Base-by-base conservation (phyloP, 768 basidiomycete species). In the Galerina sulciceps region DNA sequence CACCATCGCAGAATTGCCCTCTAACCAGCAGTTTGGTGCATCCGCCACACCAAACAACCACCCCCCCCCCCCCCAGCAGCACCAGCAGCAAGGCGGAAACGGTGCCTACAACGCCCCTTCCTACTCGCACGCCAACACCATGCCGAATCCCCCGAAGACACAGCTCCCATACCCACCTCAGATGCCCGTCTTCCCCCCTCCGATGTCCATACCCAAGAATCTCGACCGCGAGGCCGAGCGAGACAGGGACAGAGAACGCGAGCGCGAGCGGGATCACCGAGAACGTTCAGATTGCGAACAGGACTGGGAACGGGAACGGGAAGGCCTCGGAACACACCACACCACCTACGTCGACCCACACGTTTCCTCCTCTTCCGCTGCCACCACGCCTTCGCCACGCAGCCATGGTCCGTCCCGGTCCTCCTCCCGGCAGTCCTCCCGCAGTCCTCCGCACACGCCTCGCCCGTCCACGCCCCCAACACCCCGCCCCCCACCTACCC, bases 1-100 rank as follows among this genome's bases (percentile, higher is more conserved):
- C 58, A 73, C 77, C n/a, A 80, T 81, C 41, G 75, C 71, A 4
- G 79, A 81, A 67, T 53, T 69, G 11, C 48, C 59, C 23, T 26
- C 59, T 11, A 43, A 15, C 41, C 35, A 34, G 15, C 22, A 56
- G 14, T 14, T 8, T 10, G 22, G 13, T 34, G 37, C 38, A 31
- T 4, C 38, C 17, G 15, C 34, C 53, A 41, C 36, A 6, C 38
- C 37, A 44, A 40, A 23, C 13, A 42, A n/a, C n/a, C n/a, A n/a
- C n/a, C n/a, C 31, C 15, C 26, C 5, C 9, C 34, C 58, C 42
- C 36, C 50, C 18, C 51, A 26, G 13, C 44, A 42, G 37, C 60
- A 50, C 14, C 59, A 52, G n/a, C 46, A 23, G 22, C 59, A 52
- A 46, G 46, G 53, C 41, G 53, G 23, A 37, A 59, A 54, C 23